Percentiles rank a stretch among this genome's conserved stretches.
Conservation (phyloP, 1,284 basidiomycete genomes). For the Tausonia pullulans region DNA sequence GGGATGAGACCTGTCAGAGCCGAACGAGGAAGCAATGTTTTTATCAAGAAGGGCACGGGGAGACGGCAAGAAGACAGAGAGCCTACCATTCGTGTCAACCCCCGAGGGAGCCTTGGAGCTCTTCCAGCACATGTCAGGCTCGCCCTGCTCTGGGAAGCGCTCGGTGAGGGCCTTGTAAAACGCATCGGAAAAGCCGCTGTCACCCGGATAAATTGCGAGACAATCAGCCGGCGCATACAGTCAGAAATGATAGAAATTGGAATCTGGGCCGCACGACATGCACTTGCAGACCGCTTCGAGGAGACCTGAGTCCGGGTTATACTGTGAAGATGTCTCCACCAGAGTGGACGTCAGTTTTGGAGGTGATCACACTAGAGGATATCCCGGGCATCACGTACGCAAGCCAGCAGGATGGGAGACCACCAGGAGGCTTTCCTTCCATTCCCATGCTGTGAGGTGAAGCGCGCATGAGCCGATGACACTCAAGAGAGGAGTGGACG, state of each 20-base stretch:
- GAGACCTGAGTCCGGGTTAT: slow-evolving; percentile 57
- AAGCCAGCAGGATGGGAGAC: slow-evolving; percentile 75
- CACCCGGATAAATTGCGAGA: no score
- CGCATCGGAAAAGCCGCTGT: slow-evolving; percentile 64
- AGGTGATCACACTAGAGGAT: not conserved
- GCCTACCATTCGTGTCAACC: slow-evolving; percentile 56
- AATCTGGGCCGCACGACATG: slow-evolving; percentile 48
- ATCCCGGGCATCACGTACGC: not conserved
- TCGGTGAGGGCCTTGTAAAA: slow-evolving; percentile 68
- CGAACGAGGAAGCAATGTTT: slow-evolving; percentile 8
- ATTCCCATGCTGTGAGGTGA: slow-evolving; percentile 2
- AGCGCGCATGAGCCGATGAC: not conserved
- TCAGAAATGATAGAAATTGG: not conserved
- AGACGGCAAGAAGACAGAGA: not conserved
- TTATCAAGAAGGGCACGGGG: slow-evolving; percentile 9
- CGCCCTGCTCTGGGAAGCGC: slow-evolving; percentile 48
- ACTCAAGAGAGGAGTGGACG: not conserved
- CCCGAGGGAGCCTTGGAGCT: slow-evolving; percentile 28
- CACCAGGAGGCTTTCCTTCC: slow-evolving; percentile 90
- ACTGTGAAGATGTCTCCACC: slow-evolving; percentile 33
- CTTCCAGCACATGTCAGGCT: slow-evolving; percentile 52
- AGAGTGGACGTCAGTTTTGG: not conserved
- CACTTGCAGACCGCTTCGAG: slow-evolving; percentile 80
- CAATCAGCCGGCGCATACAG: slow-evolving; percentile 5
- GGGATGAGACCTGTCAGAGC: slow-evolving; percentile 51